Conservation (phyloP, 768 basidiomycete genomes). For the Cyclocybe cylindracea region DNA sequence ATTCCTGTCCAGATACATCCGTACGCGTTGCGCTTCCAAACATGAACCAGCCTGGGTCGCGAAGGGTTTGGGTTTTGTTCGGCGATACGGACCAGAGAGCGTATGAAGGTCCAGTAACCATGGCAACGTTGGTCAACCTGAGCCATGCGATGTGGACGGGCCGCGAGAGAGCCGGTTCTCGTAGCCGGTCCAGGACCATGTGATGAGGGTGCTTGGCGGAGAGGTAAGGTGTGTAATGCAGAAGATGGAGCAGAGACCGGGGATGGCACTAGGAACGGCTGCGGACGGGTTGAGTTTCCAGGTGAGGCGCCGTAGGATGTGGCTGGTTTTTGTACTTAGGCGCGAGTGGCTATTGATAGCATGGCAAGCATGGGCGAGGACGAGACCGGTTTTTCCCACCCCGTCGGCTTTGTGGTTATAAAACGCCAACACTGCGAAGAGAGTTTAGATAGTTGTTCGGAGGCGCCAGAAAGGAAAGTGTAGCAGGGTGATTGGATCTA, state of each 20-base stretch:
- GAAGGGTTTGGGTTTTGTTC: conserved; percentile 24
- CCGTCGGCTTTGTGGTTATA: conserved; percentile 66
- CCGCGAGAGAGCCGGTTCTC: conserved; percentile 59
- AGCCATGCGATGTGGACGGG: conserved; percentile 70
- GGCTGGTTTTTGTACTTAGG: conserved; percentile 19
- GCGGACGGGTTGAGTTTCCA: conserved; percentile 6
- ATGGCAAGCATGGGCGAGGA: conserved; percentile 59
- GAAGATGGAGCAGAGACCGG: conserved; percentile 72
- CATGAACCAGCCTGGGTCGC: conserved; percentile 49
- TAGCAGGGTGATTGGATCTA: conserved; percentile 79
- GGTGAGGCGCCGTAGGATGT: background rate
- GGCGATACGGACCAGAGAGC: conserved; percentile 12
- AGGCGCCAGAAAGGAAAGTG: too few relatives aligned
- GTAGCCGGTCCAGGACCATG: conserved; percentile 93
- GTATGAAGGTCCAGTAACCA: conserved; percentile 54
- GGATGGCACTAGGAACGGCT: conserved; percentile 38
- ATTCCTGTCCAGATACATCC: conserved; percentile 58
- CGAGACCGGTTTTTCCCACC: conserved; percentile 69
- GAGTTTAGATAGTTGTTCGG: background rate
- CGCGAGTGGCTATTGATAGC: conserved; percentile 54
- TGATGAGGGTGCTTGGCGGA: conserved; percentile 76
- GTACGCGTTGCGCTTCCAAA: conserved; percentile 53
- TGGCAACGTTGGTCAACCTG: conserved; percentile 64
- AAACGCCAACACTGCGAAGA: conserved; percentile 73
- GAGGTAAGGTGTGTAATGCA: conserved; percentile 69